Evolutionary conservation across 2,329 filamentous ascomycete species (phyloP).

Genomic region (Stagonosporopsis cucurbitacearum): DNA sequence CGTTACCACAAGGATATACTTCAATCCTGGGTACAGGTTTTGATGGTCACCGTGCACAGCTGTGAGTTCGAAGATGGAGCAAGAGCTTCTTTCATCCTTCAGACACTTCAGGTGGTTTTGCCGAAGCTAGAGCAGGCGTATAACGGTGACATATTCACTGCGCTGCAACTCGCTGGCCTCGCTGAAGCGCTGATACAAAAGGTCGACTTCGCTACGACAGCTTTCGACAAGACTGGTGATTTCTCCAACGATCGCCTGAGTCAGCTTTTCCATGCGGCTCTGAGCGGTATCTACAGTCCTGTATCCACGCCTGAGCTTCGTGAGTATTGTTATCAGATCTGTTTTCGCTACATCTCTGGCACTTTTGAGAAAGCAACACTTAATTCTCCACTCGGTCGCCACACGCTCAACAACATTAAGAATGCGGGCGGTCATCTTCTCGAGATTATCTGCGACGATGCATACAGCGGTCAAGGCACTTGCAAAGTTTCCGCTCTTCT

Average conservation of each 20-base stretch:
- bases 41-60: slow-evolving; percentile 81
- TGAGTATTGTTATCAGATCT: slow-evolving; percentile 88
- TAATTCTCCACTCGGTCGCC: slow-evolving; percentile 47
- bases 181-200: slow-evolving; percentile 74
- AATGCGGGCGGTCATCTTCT: slow-evolving; percentile 81
- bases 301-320: slow-evolving; percentile 74
- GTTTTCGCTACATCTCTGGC: slow-evolving; percentile 81
- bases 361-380: slow-evolving; percentile 59
- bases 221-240: slow-evolving; percentile 63
- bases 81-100: slow-evolving; percentile 79
- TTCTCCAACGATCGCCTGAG: slow-evolving; percentile 87
- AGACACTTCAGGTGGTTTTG: slow-evolving; percentile 84
- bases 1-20: slow-evolving; percentile 70
- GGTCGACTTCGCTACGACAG: slow-evolving; percentile 64
- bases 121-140: slow-evolving; percentile 84
- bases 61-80: slow-evolving; percentile 78
- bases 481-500: slow-evolving; percentile 87
- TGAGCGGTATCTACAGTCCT: slow-evolving; percentile 78
- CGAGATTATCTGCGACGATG: slow-evolving; percentile 90
- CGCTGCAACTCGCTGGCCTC: slow-evolving; percentile 78
- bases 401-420: slow-evolving; percentile 73
- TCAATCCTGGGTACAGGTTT: slow-evolving; percentile 81
- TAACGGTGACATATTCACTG: slow-evolving; percentile 70
- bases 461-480: slow-evolving; percentile 79
- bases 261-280: slow-evolving; percentile 86